Evolutionary conservation across 78 protist genomes (phyloP).

Genomic region (Blattamonas nauphoetae): DNA sequence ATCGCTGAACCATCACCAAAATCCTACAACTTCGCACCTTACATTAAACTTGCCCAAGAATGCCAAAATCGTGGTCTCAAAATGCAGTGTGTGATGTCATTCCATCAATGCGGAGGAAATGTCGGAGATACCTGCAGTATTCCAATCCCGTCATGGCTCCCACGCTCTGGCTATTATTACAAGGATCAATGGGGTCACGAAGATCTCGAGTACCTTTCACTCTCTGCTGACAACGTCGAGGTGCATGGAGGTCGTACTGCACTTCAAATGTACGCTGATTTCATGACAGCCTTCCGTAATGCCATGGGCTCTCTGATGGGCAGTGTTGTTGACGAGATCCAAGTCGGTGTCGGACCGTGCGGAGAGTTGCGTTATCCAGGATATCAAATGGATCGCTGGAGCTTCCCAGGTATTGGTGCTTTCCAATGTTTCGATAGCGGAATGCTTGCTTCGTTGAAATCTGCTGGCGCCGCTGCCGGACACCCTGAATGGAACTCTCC

Average conservation of each 20-base stretch:
- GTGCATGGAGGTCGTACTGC: conserved; percentile 53
- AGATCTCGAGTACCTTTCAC: conserved; percentile 56
- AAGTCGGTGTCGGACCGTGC: conserved; percentile 76
- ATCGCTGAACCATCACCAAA: conserved; percentile 36
- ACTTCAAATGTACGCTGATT: conserved; percentile 59
- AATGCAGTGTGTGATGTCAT: conserved; percentile 45
- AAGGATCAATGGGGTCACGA: conserved; percentile 38
- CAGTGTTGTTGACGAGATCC: conserved; percentile 37
- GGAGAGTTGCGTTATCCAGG: conserved; percentile 81
- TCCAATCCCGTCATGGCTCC: conserved; percentile 17
- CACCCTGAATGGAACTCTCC: conserved; percentile 61
- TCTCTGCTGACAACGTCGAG: conserved; percentile 47
- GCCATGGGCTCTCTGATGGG: conserved; percentile 21
- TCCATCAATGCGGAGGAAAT: conserved; percentile 70
- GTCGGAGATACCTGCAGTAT: conserved; percentile 17
- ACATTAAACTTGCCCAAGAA: conserved; percentile 29
- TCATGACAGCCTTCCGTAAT: conserved; percentile 37
- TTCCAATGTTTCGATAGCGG: conserved; percentile 71
- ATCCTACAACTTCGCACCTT: conserved; percentile 9
- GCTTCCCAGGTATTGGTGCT: conserved; percentile 67
- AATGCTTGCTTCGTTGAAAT: conserved; percentile 38
- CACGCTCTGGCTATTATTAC: conserved; percentile 44
- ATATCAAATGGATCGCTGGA: conserved; percentile 67
- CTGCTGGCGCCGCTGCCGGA: conserved; percentile 43
- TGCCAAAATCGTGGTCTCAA: conserved; percentile 31